A percentile compares a stretch with the other conserved stretches of the same genome.
These are phyloP conservation scores for Brassica carinata DNA, from an alignment of 345 rosid genomes.

Conservation along the genomic window DNA sequence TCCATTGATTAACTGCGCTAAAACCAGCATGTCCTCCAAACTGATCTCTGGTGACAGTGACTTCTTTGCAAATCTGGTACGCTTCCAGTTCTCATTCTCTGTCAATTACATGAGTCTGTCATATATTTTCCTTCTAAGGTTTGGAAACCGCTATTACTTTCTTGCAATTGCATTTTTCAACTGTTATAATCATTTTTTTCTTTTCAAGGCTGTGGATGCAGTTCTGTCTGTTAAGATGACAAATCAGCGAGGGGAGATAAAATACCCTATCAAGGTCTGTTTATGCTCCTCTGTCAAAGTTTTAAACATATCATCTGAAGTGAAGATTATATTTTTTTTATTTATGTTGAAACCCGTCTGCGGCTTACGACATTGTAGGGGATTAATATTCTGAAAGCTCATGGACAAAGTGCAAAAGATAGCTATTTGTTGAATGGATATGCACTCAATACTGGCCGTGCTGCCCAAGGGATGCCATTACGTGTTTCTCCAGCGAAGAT, in stretches of 20 bases:
- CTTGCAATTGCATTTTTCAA: constrained; percentile 10
- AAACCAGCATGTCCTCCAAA: constrained; percentile 98
- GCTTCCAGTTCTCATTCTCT: constrained; percentile 9
- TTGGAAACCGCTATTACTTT: not conserved
- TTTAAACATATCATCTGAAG: not conserved
- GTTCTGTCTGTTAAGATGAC: constrained; percentile 88
- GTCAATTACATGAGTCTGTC: not conserved
- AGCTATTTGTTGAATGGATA: constrained; percentile 91
- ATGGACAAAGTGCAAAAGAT: constrained; percentile 90
- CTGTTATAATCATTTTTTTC: constrained; percentile 8
- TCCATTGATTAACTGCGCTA: constrained; percentile 84
- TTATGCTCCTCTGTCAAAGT: not conserved
- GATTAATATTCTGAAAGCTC: constrained; percentile 90
- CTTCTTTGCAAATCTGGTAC: constrained; percentile 92
- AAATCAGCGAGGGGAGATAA: constrained; percentile 82
- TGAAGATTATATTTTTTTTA: not conserved
- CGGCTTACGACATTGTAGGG: constrained; percentile 50
- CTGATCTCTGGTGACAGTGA: constrained; percentile 88
- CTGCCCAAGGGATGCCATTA: constrained; percentile 96
- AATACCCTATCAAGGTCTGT: constrained; percentile 90
- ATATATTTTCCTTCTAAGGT: not conserved
- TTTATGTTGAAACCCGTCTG: not conserved
- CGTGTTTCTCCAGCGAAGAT: constrained; percentile 77
- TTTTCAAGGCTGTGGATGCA: constrained; percentile 77
- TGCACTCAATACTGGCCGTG: constrained; percentile 91